phyloP scores from a whole-genome alignment of 2,329 filamentous ascomycete species.

The Alternaria tenuissima region DNA sequence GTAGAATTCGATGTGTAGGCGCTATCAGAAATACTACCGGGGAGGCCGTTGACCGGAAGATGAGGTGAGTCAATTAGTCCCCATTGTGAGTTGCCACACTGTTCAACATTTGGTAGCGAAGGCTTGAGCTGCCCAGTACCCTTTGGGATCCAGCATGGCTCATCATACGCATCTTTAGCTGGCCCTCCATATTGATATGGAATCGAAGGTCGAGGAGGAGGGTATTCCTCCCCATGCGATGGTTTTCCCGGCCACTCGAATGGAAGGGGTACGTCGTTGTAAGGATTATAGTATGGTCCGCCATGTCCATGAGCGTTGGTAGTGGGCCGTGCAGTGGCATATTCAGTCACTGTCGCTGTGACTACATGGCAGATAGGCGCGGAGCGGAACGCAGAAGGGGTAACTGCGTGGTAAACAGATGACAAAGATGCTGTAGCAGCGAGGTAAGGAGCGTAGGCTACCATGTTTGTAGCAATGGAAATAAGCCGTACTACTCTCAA shows the following conservation, averaged over 20 bases:
- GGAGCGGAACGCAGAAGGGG: conserved; percentile 17
- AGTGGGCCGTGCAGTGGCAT: conserved; percentile 28
- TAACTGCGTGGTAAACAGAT: conserved; percentile 21
- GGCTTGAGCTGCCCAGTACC: conserved; percentile 27
- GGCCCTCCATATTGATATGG: conserved; percentile 37
- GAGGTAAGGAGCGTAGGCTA: conserved; percentile 39
- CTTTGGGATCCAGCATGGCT: conserved; percentile 40
- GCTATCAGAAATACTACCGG: conserved; percentile 15
- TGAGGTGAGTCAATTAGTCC: conserved; percentile 38
- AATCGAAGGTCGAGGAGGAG: conserved; percentile 28
- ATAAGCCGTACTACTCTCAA: conserved; percentile 8
- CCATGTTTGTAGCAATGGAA: conserved; percentile 30
- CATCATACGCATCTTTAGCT: conserved; percentile 28
- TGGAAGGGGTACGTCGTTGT: conserved; percentile 37
- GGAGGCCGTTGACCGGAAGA: conserved; percentile 32
- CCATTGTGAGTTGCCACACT: conserved; percentile 43
- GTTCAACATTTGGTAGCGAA: conserved; percentile 31
- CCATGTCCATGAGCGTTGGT: conserved; percentile 36
- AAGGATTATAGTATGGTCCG: conserved; percentile 42
- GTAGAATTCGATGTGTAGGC: conserved; percentile 1
- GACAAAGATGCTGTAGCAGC: conserved; percentile 33
- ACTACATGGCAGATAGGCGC: conserved; percentile 20
- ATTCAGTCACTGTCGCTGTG: conserved; percentile 26
- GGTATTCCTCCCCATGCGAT: conserved; percentile 24
- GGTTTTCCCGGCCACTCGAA: conserved; percentile 39